Evolutionary conservation across 345 rosid species (phyloP).

Genomic region (Lepidium aucheri): DNA sequence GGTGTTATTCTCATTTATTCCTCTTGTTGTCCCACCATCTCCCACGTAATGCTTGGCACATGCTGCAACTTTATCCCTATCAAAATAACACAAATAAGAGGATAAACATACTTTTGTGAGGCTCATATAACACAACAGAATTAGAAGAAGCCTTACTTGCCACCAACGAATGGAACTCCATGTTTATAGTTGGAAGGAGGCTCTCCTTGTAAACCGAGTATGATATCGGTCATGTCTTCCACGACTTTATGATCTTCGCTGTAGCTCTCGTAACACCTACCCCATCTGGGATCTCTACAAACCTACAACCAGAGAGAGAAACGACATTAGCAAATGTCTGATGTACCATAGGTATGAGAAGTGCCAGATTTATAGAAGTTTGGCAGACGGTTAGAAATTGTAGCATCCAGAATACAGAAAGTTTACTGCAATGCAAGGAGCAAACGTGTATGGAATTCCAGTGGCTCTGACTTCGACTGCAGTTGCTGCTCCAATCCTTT

Average conservation of each 20-base stretch:
- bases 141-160: slow-evolving; percentile 49
- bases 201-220: slow-evolving; percentile 90
- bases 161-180: slow-evolving; percentile 81
- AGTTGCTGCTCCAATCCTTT: slow-evolving; percentile 91
- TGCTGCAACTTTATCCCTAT: slow-evolving; percentile 84
- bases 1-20: slow-evolving; percentile 82
- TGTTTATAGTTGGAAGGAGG: slow-evolving; percentile 47
- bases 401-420: not conserved
- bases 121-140: not conserved
- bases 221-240: slow-evolving; percentile 70
- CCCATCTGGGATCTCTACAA: slow-evolving; percentile 98
- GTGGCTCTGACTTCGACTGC: slow-evolving; percentile 98
- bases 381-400: not conserved
- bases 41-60: slow-evolving; percentile 98
- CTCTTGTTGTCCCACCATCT: slow-evolving; percentile 91
- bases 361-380: not conserved
- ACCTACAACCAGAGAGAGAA: slow-evolving; percentile 47
- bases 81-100: not conserved
- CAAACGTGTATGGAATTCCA: slow-evolving; percentile 85
- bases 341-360: not conserved
- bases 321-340: not conserved
- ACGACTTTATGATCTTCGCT: slow-evolving; percentile 82
- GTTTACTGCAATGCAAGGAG: slow-evolving; percentile 93
- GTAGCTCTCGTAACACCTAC: slow-evolving; percentile 94
- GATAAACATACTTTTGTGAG: not conserved